These are phyloP conservation scores for Kuraishia floccosa DNA, from an alignment of 805 yeast species.

Conservation along the genomic window DNA sequence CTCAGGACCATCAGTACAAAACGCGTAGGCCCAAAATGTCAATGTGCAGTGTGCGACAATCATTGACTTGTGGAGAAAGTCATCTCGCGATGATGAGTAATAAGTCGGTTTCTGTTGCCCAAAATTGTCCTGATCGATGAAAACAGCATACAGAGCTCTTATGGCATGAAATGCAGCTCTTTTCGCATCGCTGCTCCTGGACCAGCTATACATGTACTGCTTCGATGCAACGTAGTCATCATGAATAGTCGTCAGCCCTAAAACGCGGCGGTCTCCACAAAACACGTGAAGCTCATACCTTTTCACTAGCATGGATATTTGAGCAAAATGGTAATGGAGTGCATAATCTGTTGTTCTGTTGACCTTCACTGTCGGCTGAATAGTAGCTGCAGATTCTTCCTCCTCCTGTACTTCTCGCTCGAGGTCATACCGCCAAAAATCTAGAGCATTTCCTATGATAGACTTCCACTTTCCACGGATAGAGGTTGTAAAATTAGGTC, in stretches of 20 bases:
- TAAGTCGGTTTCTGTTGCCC: constrained; percentile 26
- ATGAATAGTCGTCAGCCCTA: constrained; percentile 38
- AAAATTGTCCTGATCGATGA: constrained; percentile 37
- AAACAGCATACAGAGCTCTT: constrained; percentile 49
- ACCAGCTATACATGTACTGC: constrained; percentile 41
- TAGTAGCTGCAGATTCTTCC: too few relatives aligned
- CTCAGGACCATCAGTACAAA: constrained; percentile 36
- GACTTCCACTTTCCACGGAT: too few relatives aligned
- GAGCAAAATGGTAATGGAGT: too few relatives aligned
- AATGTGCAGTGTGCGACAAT: constrained; percentile 27
- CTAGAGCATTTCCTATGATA: too few relatives aligned
- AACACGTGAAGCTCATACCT: too few relatives aligned
- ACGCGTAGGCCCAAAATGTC: constrained; percentile 43
- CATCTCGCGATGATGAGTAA: constrained; percentile 41
- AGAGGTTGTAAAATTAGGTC: too few relatives aligned
- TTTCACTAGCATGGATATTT: too few relatives aligned
- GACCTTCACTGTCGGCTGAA: too few relatives aligned
- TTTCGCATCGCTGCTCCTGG: constrained; percentile 33
- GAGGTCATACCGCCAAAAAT: too few relatives aligned
- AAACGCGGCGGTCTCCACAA: too few relatives aligned
- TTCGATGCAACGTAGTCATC: constrained; percentile 36
- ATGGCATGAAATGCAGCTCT: constrained; percentile 51
- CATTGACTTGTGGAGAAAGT: constrained; percentile 31
- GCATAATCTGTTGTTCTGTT: too few relatives aligned
- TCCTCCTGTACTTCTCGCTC: too few relatives aligned